phyloP scores from a whole-genome alignment of 1,139 yeast genomes.

The Hansenula lynferdii region DNA sequence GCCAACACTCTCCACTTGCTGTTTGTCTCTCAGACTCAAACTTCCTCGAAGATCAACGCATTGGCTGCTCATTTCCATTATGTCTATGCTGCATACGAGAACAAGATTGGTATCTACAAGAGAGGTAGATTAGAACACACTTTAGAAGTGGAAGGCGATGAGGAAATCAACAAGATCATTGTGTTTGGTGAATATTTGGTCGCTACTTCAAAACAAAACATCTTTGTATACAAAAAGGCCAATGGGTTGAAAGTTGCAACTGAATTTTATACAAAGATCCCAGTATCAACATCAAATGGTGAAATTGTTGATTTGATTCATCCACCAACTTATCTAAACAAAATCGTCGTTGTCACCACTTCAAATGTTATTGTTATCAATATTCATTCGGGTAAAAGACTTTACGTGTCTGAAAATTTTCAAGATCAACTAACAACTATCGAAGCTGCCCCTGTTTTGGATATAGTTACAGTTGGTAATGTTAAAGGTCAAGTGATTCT shows the following conservation, averaged over 20 bases:
- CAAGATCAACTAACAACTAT: slow-evolving; percentile 51
- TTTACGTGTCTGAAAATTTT: slow-evolving; percentile 56
- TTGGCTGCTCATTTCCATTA: slow-evolving; percentile 80
- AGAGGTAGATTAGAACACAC: slow-evolving; percentile 74
- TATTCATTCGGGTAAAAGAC: slow-evolving; percentile 69
- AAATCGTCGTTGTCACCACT: slow-evolving; percentile 73
- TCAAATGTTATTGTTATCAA: slow-evolving; percentile 58
- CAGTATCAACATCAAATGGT: slow-evolving; percentile 58
- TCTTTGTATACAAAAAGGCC: slow-evolving; percentile 62
- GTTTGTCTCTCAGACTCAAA: slow-evolving; percentile 81
- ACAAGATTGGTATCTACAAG: slow-evolving; percentile 69
- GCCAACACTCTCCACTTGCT: slow-evolving; percentile 81
- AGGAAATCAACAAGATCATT: slow-evolving; percentile 43
- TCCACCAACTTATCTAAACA: slow-evolving; percentile 90
- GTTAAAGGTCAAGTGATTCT: slow-evolving; percentile 61
- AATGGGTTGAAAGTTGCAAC: slow-evolving; percentile 46
- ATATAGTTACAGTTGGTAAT: slow-evolving; percentile 76
- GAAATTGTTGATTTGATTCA: slow-evolving; percentile 67
- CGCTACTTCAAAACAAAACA: slow-evolving; percentile 48
- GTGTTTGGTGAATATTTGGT: slow-evolving; percentile 81
- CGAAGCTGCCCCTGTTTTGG: slow-evolving; percentile 84
- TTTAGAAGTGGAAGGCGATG: slow-evolving; percentile 29
- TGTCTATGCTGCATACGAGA: slow-evolving; percentile 75
- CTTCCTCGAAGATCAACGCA: slow-evolving; percentile 63
- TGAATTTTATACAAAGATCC: slow-evolving; percentile 62